Conservation (phyloP, 495 filamentous ascomycete species). For the Trichocladium antarcticum region DNA sequence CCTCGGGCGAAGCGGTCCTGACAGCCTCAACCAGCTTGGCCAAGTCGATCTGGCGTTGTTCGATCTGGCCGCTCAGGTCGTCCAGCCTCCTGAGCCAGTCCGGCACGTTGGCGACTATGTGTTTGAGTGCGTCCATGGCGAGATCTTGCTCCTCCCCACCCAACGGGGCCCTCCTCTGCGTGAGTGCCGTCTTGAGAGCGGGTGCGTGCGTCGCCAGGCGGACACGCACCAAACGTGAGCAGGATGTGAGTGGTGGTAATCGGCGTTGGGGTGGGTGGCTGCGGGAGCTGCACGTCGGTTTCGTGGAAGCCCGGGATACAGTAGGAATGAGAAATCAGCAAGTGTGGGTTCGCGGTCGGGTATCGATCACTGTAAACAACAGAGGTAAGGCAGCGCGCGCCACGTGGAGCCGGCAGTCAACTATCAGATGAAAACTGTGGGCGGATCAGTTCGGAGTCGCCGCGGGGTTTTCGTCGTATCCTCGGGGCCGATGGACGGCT, state of each 20-base stretch:
- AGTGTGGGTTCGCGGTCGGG: no score
- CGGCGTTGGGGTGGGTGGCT: not conserved
- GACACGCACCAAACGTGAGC: conserved; percentile 14
- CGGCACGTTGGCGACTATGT: conserved; percentile 53
- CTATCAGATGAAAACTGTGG: no score
- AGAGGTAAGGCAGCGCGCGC: no score
- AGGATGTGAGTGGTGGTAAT: not conserved
- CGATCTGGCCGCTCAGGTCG: conserved; percentile 56
- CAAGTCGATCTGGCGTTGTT: conserved; percentile 58
- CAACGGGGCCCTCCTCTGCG: conserved; percentile 4
- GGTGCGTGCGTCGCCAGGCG: conserved; percentile 21
- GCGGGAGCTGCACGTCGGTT: no score
- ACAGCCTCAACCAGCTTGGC: conserved; percentile 34
- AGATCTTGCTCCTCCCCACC: conserved; percentile 26
- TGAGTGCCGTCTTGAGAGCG: conserved; percentile 19
- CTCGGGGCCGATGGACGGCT: not conserved
- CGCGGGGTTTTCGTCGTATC: not conserved
- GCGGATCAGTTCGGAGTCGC: no score
- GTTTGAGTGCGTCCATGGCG: conserved; percentile 52
- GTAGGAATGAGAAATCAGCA: no score
- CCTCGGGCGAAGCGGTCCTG: conserved; percentile 16
- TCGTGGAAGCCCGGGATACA: no score
- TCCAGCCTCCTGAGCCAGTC: conserved; percentile 58
- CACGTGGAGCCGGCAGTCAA: no score
- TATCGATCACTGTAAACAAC: no score